phyloP scores from a whole-genome alignment of 305 asterid species.

The Salvia sclarea region DNA sequence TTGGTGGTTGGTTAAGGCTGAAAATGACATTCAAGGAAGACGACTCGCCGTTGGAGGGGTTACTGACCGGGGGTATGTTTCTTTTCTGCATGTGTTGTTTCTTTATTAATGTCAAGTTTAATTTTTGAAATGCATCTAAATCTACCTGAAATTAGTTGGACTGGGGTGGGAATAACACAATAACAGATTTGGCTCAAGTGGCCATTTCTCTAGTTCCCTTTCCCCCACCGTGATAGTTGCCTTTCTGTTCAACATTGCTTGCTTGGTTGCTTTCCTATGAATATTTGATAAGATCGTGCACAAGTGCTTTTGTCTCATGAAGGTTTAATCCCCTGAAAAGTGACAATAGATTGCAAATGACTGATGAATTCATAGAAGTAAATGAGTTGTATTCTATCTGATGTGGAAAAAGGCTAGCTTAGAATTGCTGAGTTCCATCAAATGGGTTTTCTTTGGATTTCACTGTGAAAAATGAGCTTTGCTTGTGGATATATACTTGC shows the following conservation, averaged over 20 bases:
- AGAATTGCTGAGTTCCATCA: background rate
- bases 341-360: background rate
- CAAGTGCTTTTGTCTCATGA: background rate
- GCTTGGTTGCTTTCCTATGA: background rate
- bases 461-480: background rate
- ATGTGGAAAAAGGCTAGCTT: background rate
- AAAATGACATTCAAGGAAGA: constrained; percentile 40
- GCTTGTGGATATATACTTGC: background rate
- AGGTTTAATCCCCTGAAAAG: background rate
- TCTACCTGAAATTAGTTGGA: background rate
- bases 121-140: background rate
- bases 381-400: background rate
- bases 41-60: constrained; percentile 61
- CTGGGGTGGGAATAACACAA: background rate
- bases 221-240: no score
- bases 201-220: background rate
- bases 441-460: background rate
- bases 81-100: background rate
- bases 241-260: background rate
- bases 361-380: background rate
- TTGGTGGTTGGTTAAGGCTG: constrained; percentile 71
- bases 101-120: no score
- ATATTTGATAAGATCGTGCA: background rate
- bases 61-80: constrained; percentile 48
- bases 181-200: background rate